Base-by-base conservation (phyloP, 164 flowering plant genomes). In the Buxus sempervirens region DNA sequence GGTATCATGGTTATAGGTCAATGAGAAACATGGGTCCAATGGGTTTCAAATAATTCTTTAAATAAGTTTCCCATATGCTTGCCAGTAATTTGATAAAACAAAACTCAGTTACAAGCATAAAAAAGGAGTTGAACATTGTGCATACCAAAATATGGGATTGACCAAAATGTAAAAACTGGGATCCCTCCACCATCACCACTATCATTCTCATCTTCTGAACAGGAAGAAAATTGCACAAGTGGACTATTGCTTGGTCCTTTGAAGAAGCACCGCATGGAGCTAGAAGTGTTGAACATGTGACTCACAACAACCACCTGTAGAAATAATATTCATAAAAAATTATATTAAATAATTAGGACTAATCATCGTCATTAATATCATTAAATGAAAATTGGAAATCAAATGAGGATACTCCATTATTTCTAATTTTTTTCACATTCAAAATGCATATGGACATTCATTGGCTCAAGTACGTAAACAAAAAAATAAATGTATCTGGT, bases 131-230 rank as follows among this genome's bases (percentile, higher is more conserved):
- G 9, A 27, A 58, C 28, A 38, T 24, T 32, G 65, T 56, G 20
- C 80, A 64, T 84, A 88, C 98, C 98, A 64, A 85, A 79, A 45
- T 65, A 74, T 64, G 86, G 66, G 66, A 89, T 71, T 38, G 90
- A 66, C 84, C 64, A 82, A 70, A 80, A 86, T 62, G 70, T 59
- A 73, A 79, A 90, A 63, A 86, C 90, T 28, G 93, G 85, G 23
- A 83, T 71, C 8, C 90, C 95, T 38, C 88, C 91, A 71, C 91
- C 82, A 71, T 89, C 98, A 54, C 96, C 96, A 67, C 63, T 15
- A 66, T 90, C 95, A 77, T 74, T 76, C 22, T 51, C 56, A 65
- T 81, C 77, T 57, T 79, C 86, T 13, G 83, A 70, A 63, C 38
- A 49, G 60, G 56, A 65, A 65, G 88, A 81, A 80, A 88, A 93